phyloP scores from a whole-genome alignment of 2,329 filamentous ascomycete species.

The Exophiala dermatitidis region DNA sequence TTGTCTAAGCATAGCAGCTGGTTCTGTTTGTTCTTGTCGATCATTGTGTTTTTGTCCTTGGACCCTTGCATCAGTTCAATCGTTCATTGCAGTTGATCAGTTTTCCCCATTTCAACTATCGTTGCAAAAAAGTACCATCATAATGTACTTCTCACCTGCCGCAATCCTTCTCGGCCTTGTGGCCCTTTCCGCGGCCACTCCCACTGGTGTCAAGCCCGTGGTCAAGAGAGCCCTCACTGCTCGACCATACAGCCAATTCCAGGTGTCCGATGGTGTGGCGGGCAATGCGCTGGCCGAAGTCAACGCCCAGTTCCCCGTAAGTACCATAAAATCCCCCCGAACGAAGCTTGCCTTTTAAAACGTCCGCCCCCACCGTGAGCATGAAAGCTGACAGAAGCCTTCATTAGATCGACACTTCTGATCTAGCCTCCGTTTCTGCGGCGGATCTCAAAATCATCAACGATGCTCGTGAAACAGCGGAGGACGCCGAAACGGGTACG shows the following conservation, averaged over 20 bases:
- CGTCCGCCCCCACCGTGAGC: neutral
- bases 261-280: conserved; percentile 38
- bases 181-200: conserved; percentile 13
- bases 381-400: neutral
- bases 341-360: neutral
- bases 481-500: conserved; percentile 44
- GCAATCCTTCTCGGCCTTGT: conserved; percentile 12
- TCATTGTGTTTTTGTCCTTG: too few species aligned
- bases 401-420: conserved; percentile 16
- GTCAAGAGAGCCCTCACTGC: conserved; percentile 5
- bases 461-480: conserved; percentile 45
- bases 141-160: conserved; percentile 9
- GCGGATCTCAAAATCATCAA: conserved; percentile 48
- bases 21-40: too few species aligned
- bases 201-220: neutral
- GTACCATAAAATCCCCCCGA: conserved; percentile 8
- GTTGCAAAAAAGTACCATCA: neutral
- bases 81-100: neutral
- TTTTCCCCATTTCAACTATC: neutral
- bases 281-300: conserved; percentile 51
- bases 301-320: conserved; percentile 48
- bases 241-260: conserved; percentile 15
- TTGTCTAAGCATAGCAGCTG: too few species aligned
- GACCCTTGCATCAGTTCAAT: too few species aligned
- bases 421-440: conserved; percentile 43